phyloP scores from a whole-genome alignment of 148 eudicot genomes.

The Nepenthes mirabilis region DNA sequence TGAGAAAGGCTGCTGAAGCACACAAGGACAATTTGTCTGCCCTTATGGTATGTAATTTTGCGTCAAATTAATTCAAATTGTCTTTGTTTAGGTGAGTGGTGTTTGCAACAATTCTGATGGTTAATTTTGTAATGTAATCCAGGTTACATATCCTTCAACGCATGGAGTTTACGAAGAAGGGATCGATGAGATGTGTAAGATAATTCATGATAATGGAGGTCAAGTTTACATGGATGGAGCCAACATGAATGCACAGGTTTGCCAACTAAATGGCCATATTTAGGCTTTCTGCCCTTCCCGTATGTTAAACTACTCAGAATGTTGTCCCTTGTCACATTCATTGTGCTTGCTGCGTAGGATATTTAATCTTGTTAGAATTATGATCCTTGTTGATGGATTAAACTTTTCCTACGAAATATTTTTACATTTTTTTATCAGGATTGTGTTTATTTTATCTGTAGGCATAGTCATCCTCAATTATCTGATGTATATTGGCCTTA shows the following conservation, averaged over 20 bases:
- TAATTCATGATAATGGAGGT: constrained; percentile 94
- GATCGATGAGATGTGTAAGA: constrained; percentile 94
- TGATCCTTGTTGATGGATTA: no score
- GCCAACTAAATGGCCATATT: constrained; percentile 2
- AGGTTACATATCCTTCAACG: constrained; percentile 99
- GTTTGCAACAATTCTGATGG: background rate
- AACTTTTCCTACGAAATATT: no score
- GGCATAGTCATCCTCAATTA: no score
- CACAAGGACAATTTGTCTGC: constrained; percentile 80
- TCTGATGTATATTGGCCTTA: no score
- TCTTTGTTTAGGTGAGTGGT: background rate
- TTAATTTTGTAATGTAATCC: constrained; percentile 6
- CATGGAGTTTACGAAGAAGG: constrained; percentile 99
- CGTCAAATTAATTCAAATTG: background rate
- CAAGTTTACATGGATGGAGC: constrained; percentile 99
- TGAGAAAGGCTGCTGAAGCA: constrained; percentile 84
- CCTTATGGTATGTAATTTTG: constrained; percentile 53
- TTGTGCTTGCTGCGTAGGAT: no score
- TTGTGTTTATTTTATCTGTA: no score
- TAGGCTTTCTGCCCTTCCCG: background rate
- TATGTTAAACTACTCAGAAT: background rate
- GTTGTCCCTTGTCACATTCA: no score
- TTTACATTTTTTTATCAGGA: no score
- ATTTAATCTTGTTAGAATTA: no score
- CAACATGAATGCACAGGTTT: constrained; percentile 99